Evolutionary conservation across 2,329 filamentous ascomycete genomes (phyloP), one percentile per base, ranked within the genome.

Genomic region (Xylaria sp.): DNA sequence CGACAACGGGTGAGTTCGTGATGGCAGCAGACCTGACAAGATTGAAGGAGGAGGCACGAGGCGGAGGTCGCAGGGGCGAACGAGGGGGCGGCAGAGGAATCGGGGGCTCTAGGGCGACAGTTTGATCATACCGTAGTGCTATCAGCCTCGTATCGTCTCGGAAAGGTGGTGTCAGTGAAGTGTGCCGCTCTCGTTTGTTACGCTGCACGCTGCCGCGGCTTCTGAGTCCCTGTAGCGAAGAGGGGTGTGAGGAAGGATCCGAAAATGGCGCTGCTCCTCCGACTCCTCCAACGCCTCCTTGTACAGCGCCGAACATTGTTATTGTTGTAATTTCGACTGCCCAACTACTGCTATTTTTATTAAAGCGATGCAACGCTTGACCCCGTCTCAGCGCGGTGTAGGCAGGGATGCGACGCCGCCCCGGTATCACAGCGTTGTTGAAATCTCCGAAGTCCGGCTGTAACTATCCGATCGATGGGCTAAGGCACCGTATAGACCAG

Each of bases 71-170:
- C 75, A 78, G 64, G 74, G 73, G 67, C 74, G 77, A 72, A 75
- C 79, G 70, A 78, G 77, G 65, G 47, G 82, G 79, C 51, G 80
- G 75, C 61, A 86, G 74, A 47, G 82, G 82, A 66, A 87, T 84
- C 37, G 86, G 87, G 62, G 83, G 83, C 73, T 84, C 82, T 50
- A 83, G 83, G 69, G 84, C 81, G 53, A 82, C 77, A 37, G 84
- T 86, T 74, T 88, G 82, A 71, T 89, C 87, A 77, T 89, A 89
- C 61, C 84, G 83, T 58, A 89, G 71, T 50, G 81, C 82, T 61
- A 88, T 79, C 68, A 88, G 73, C 67, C 74, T 77, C 43, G 78
- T 75, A 68, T 85, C 83, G 70, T 83, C 81, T 63, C 80, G 78
- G 70, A 84, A 80, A 23, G 78, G 72, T 37, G 72, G 69, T 37